Evolutionary conservation across 2,329 filamentous ascomycete species (phyloP).

Genomic region (Sporothrix variecibatus): DNA sequence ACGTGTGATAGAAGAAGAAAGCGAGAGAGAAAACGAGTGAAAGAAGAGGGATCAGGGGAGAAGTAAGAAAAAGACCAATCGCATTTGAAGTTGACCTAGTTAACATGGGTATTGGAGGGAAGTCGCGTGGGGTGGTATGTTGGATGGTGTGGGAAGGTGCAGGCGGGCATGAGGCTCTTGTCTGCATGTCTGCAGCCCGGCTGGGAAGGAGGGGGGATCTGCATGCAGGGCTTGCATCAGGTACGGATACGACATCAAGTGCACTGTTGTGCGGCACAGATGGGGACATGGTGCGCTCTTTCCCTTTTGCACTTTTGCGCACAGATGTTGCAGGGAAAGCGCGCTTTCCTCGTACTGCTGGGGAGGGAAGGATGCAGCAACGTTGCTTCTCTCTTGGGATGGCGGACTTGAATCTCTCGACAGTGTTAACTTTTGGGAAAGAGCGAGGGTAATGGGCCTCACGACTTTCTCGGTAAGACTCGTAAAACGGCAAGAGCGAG

Average conservation of each 20-base stretch:
- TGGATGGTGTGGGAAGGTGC: neutral
- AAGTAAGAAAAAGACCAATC: neutral
- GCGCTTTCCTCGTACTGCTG: neutral
- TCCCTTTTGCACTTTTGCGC: neutral
- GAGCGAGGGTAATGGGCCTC: neutral
- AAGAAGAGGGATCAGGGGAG: neutral
- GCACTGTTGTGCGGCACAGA: neutral
- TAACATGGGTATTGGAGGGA: neutral
- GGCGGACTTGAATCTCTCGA: neutral
- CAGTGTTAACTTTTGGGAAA: neutral
- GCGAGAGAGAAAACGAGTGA: neutral
- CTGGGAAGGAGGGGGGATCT: slow-evolving; percentile 2
- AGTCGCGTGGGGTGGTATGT: neutral
- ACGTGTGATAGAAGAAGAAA: neutral
- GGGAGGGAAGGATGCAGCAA: neutral
- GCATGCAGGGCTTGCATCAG: slow-evolving; percentile 15
- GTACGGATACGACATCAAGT: slow-evolving; percentile 14
- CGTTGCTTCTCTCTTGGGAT: neutral
- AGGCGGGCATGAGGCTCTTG: slow-evolving; percentile 16
- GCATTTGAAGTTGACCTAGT: neutral
- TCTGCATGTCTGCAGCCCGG: neutral
- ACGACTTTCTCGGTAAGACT: neutral
- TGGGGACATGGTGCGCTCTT: slow-evolving; percentile 7
- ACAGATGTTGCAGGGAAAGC: neutral
- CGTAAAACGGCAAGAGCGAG: neutral